A percentile compares a stretch with the other conserved stretches of the same genome.
Evolutionary conservation across 495 filamentous ascomycete genomes (phyloP).

Genomic region (Xylaria scruposa): DNA sequence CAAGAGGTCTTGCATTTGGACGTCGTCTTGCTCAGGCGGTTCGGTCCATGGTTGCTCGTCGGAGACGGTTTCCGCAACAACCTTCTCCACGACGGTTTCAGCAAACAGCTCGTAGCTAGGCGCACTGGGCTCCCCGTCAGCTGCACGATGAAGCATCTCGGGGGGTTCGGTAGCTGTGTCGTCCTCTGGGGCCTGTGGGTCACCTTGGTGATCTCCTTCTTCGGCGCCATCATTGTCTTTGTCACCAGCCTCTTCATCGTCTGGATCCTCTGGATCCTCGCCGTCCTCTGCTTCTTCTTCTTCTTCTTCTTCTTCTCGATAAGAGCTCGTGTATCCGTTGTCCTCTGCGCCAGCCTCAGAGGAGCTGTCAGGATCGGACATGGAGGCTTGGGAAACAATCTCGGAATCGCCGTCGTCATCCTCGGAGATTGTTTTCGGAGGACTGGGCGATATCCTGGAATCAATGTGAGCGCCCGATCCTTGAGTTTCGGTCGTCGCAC

Average conservation of each 20-base stretch:
- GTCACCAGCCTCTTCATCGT: background rate
- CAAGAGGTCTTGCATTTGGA: constrained; percentile 3
- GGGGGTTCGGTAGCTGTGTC: constrained; percentile 18
- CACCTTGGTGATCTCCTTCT: constrained; percentile 11
- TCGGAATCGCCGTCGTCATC: background rate
- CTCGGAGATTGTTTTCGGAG: background rate
- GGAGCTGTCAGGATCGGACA: background rate
- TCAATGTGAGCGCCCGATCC: constrained; percentile 3
- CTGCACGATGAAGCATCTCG: constrained; percentile 35
- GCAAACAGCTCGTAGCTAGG: constrained; percentile 29
- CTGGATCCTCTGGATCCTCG: constrained; percentile 18
- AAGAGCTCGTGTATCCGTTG: background rate
- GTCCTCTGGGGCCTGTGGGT: constrained; percentile 3
- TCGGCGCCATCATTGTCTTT: background rate
- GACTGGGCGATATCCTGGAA: background rate
- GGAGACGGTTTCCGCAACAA: background rate
- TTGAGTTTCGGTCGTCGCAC: background rate
- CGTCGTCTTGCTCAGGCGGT: constrained; percentile 22
- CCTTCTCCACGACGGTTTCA: constrained; percentile 21
- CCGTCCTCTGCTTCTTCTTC: constrained; percentile 21
- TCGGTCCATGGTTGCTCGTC: constrained; percentile 1
- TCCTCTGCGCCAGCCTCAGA: background rate
- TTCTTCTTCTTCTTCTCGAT: constrained; percentile 24
- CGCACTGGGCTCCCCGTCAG: constrained; percentile 31
- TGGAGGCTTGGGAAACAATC: constrained; percentile 3